Evolutionary conservation across 106 monocot genomes (phyloP), one percentile per base, ranked within the genome.

Genomic region (Amphibolis antarctica): DNA sequence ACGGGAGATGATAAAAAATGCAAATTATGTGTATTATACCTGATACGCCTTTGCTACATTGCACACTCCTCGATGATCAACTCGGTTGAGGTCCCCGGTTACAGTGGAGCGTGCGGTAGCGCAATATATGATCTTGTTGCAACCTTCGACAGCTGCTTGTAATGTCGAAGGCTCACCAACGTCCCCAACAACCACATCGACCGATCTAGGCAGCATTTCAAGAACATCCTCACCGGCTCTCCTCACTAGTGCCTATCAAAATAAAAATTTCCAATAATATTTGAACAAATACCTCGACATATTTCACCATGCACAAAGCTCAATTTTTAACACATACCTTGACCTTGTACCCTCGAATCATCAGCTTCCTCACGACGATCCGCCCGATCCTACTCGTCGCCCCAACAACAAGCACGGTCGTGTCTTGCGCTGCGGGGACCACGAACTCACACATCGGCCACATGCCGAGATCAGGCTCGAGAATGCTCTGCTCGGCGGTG

Each of bases 391-490:
- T 69, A 75, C 94, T 96, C 46, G 94, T 96, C 61, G 86, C 94
- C 1, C 94, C 94, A 43, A 89, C 76, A 28, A 96, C 89, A 26
- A 96, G 81, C 55, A 96, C 82, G 42, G 86, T 89, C 53, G 94
- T 96, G 76, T 86, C 94, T 79, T 82, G 94, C 20, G 94, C 89
- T 42, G 66, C 94, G 10, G 94, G 86, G 59, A 90, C 68, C 66
- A 75, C 78, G 74, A 84, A 86, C 73, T 96, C 94, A 66, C 94
- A 89, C 94, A 90, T 96, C 49, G 94, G 94, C 42, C 89, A 86
- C 12, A 84, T 63, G 31, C 80, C 74, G 73, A 79, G 70, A 15
- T 76, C 71, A 28, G 73, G 43, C 28, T 79, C 79, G 14, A 82
- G 68, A 55, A 76, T 45, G 9, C 63, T 60, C 43, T 71, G 73